These are phyloP conservation scores for Pythium volutum DNA, from an alignment of 352 stramenopile genomes.

Conservation along the genomic window DNA sequence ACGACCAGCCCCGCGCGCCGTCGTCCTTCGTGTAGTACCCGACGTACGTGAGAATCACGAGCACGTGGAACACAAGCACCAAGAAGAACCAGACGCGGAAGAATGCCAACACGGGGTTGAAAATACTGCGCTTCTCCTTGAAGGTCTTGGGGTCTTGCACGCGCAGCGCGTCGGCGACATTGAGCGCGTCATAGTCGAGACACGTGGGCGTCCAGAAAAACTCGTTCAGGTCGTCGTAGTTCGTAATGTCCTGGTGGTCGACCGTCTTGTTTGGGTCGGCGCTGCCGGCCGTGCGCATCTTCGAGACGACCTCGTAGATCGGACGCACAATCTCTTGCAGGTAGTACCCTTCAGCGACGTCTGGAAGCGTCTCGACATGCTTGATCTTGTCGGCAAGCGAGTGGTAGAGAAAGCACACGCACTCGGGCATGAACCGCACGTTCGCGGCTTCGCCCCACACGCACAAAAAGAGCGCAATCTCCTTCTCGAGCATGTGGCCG, in stretches of 20 bases:
- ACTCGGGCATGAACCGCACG: slow-evolving; percentile 88
- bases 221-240: slow-evolving; percentile 90
- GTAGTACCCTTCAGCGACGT: slow-evolving; percentile 67
- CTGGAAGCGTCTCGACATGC: slow-evolving; percentile 48
- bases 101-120: slow-evolving; percentile 78
- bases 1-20: slow-evolving; percentile 44
- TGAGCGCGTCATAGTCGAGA: slow-evolving; percentile 80
- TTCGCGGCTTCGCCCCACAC: slow-evolving; percentile 86
- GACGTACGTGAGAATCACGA: slow-evolving; percentile 85
- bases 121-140: slow-evolving; percentile 78
- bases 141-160: slow-evolving; percentile 81
- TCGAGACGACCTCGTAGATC: slow-evolving; percentile 75
- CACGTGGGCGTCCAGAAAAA: slow-evolving; percentile 84
- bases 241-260: slow-evolving; percentile 87
- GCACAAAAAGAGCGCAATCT: slow-evolving; percentile 80
- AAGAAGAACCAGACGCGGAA: slow-evolving; percentile 89
- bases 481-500: slow-evolving; percentile 37
- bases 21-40: slow-evolving; percentile 73
- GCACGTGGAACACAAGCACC: slow-evolving; percentile 72
- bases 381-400: slow-evolving; percentile 72
- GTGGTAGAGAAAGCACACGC: slow-evolving; percentile 87
- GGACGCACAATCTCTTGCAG: slow-evolving; percentile 68
- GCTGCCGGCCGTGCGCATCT: slow-evolving; percentile 44
- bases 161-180: slow-evolving; percentile 73
- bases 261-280: slow-evolving; percentile 38